Base-by-base conservation (phyloP, 2,329 filamentous ascomycete genomes). In the Calonectria henricotiae region DNA sequence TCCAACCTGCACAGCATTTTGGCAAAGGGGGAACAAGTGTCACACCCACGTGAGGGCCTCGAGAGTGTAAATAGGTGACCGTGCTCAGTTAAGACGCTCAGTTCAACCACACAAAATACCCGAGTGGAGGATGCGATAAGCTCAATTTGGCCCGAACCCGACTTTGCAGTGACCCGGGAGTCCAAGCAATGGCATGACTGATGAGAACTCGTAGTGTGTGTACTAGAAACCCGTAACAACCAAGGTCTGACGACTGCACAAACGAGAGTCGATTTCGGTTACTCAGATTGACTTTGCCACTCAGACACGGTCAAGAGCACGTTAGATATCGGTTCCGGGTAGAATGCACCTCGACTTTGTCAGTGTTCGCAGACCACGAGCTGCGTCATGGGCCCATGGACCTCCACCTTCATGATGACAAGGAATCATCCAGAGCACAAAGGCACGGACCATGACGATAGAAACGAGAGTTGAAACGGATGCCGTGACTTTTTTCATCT, bases 371-470 rank as follows among this genome's bases (percentile, higher is more conserved):
- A 55, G 20, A 17, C 32, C 8, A 58, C 46, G 25, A 49, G 25
- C 35, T 37, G 32, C 51, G 43, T 46, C 43, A 46, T 46, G 43
- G 43, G 9, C 35, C 12, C 35, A 39, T 37, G 13, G 32, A 17
- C 32, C 35, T 58, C 20, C 7, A 58, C 20, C 17, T 7, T 32
- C 35, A 23, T 20, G 30, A 37, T 35, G 49, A n/a, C 43, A 23
- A 46, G 7, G 13, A 39, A 37, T 32, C n/a, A 13, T 55, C 12
- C 9, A 23, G 9, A n/a, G 20, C 51, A 39, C 12, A 35, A 23
- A 55, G 32, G 51, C 51, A 58, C 51, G 39, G 51, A 39, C 51
- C 51, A 58, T 58, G 11, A 5, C 20, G 17, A 39, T 13, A 39
- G 20, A 9, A 58, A 58, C 32, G 15, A 13, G 7, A 39, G 51